phyloP scores from a whole-genome alignment of 148 eudicot species.

The Chenopodium formosanum region DNA sequence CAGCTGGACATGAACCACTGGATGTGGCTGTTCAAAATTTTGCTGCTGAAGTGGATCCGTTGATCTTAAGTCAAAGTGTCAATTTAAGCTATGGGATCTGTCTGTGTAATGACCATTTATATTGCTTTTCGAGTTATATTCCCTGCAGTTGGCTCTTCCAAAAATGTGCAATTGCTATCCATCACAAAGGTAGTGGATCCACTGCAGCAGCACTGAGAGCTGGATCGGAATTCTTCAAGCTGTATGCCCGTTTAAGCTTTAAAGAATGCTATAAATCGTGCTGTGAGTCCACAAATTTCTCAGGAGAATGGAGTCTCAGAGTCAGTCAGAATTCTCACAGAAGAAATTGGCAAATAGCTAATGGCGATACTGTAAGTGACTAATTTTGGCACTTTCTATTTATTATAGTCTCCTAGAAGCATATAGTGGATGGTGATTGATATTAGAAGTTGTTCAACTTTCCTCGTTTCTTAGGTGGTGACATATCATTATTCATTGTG shows the following conservation, averaged over 20 bases:
- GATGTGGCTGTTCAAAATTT: slow-evolving; percentile 46
- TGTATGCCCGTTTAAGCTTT: slow-evolving; percentile 68
- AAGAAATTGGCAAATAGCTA: slow-evolving; percentile 42
- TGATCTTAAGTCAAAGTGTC: slow-evolving; percentile 35
- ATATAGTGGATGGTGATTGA: not conserved
- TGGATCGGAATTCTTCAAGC: slow-evolving; percentile 93
- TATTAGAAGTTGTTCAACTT: not conserved
- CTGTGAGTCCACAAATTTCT: slow-evolving; percentile 54
- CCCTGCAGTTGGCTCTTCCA: slow-evolving; percentile 88
- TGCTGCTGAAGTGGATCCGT: slow-evolving; percentile 39
- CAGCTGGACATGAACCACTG: slow-evolving; percentile 79
- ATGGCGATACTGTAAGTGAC: slow-evolving; percentile 14
- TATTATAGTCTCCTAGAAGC: not conserved
- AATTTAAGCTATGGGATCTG: slow-evolving; percentile 38
- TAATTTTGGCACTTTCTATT: not conserved
- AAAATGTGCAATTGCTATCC: slow-evolving; percentile 71
- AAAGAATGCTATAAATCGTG: slow-evolving; percentile 49
- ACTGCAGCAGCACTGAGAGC: slow-evolving; percentile 90
- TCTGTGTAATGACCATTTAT: slow-evolving; percentile 57
- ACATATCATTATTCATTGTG: not conserved
- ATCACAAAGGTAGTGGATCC: too few relatives aligned
- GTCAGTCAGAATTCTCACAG: slow-evolving; percentile 52
- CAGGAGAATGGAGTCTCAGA: slow-evolving; percentile 62
- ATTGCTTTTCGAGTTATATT: slow-evolving; percentile 71
- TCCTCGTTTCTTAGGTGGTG: not conserved